Evolutionary conservation across 2,329 filamentous ascomycete species (phyloP).

Genomic region (Neonectria neomacrospora): DNA sequence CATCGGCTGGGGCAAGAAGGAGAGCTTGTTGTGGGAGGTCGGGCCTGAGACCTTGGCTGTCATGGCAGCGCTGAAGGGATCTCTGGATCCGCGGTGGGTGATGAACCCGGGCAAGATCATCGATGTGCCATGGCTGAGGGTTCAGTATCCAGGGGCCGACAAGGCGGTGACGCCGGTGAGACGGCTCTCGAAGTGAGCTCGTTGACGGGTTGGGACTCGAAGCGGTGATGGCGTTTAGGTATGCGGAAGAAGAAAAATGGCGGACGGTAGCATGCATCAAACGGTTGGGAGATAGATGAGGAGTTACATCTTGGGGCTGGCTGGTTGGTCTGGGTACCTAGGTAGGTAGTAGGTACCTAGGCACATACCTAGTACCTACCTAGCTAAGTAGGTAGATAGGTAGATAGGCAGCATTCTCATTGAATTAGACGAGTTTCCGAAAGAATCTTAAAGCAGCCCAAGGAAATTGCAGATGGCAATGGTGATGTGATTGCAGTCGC

Average conservation of each 20-base stretch:
- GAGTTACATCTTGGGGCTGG: not conserved
- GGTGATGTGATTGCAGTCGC: not conserved
- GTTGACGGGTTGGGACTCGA: not conserved
- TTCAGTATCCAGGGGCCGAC: conserved; percentile 32
- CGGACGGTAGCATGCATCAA: not conserved
- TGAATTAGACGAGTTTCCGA: not conserved
- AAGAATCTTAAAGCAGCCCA: not conserved
- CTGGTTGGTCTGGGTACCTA: not conserved
- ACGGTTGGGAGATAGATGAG: not conserved
- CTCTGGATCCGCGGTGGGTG: conserved; percentile 86
- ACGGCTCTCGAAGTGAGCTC: conserved; percentile 23
- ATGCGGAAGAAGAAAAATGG: conserved; percentile 4
- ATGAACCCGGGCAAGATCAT: conserved; percentile 96
- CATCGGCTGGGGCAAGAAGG: conserved; percentile 87
- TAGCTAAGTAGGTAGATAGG: not conserved
- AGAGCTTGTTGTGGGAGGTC: conserved; percentile 80
- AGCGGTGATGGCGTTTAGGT: not conserved
- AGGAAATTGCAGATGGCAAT: not conserved
- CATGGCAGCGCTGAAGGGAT: conserved; percentile 86
- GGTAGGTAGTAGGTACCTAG: too few relatives aligned
- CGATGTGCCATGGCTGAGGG: conserved; percentile 64
- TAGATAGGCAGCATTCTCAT: not conserved
- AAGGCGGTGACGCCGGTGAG: conserved; percentile 42
- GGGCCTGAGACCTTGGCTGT: conserved; percentile 82
- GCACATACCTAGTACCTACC: too few relatives aligned